These are phyloP conservation scores for Pseudovirgaria hyperparasitica DNA, from an alignment of 2,329 filamentous ascomycete species.

Conservation along the genomic window DNA sequence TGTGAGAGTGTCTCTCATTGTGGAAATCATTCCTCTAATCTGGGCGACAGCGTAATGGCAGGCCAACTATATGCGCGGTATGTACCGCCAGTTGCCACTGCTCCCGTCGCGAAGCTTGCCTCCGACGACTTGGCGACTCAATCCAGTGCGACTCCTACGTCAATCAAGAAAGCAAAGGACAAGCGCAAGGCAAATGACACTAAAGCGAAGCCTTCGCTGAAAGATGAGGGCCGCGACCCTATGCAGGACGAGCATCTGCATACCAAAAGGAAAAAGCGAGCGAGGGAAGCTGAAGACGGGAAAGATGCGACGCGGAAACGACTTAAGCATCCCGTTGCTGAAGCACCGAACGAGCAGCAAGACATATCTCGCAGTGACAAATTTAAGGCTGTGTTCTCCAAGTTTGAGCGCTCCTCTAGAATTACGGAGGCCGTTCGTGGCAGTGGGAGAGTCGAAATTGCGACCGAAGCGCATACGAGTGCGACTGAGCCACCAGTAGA, in stretches of 20 bases:
- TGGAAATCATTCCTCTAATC: no score
- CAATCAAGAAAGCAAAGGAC: conserved; percentile 9
- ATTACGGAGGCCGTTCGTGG: conserved; percentile 9
- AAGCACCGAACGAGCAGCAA: no score
- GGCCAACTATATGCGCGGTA: conserved; percentile 34
- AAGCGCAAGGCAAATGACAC: conserved; percentile 12
- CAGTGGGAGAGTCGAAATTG: conserved; percentile 7
- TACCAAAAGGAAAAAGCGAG: conserved; percentile 9
- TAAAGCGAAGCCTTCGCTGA: conserved; percentile 5
- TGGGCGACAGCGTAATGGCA: conserved; percentile 35
- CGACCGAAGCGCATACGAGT: conserved; percentile 10
- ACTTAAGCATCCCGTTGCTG: no score
- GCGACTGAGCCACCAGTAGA: conserved; percentile 21
- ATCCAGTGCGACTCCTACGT: conserved; percentile 16
- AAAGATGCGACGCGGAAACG: conserved; percentile 15
- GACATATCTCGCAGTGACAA: no score
- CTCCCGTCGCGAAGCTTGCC: conserved; percentile 3
- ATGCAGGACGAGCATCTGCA: conserved; percentile 23
- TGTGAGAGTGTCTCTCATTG: no score
- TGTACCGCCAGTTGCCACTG: conserved; percentile 25
- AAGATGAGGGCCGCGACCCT: conserved; percentile 14
- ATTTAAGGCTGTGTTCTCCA: conserved; percentile 28
- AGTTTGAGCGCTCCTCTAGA: conserved; percentile 30
- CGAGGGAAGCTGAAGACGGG: conserved; percentile 15
- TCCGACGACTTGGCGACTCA: conserved; percentile 13